A percentile compares a stretch with the other conserved stretches of the same genome.
Evolutionary conservation across 2,329 filamentous ascomycete genomes (phyloP).

Genomic region (Shiraia sp.): DNA sequence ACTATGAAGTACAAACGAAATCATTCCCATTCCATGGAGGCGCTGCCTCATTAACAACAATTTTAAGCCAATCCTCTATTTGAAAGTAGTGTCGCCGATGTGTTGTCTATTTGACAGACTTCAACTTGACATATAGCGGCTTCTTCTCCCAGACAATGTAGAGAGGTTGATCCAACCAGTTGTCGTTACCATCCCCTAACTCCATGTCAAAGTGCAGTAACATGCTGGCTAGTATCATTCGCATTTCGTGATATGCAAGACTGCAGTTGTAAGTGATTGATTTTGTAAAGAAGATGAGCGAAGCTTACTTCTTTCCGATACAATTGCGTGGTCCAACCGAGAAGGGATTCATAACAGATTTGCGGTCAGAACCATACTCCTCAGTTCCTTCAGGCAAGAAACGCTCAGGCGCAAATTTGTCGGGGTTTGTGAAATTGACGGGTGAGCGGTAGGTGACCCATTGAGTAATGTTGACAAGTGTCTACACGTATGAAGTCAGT

Average conservation of each 20-base stretch:
- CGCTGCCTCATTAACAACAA: too few species aligned
- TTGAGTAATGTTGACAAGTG: constrained; percentile 9
- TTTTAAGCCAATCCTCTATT: too few species aligned
- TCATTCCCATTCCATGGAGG: too few species aligned
- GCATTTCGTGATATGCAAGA: constrained; percentile 40
- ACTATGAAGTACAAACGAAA: too few species aligned
- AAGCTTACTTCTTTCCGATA: constrained; percentile 43
- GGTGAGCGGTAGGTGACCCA: constrained; percentile 25
- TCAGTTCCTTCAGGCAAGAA: constrained; percentile 34
- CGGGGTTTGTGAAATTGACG: constrained; percentile 29
- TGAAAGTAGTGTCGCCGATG: too few species aligned
- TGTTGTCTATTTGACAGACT: neutral
- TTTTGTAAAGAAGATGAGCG: too few species aligned
- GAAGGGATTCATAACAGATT: constrained; percentile 27
- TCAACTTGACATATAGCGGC: constrained; percentile 15
- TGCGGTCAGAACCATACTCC: constrained; percentile 28
- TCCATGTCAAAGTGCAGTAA: constrained; percentile 33
- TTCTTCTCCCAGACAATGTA: constrained; percentile 19
- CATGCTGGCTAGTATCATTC: constrained; percentile 27
- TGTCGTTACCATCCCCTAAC: constrained; percentile 5
- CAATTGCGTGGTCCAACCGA: constrained; percentile 33
- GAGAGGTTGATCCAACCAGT: constrained; percentile 9
- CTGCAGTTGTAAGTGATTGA: constrained; percentile 8
- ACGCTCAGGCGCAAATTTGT: constrained; percentile 36
- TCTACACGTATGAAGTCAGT: constrained; percentile 8